A percentile compares a stretch with the other conserved stretches of the same genome.
phyloP scores from a whole-genome alignment of 2,329 filamentous ascomycete genomes.

The Rutstroemia sp. region DNA sequence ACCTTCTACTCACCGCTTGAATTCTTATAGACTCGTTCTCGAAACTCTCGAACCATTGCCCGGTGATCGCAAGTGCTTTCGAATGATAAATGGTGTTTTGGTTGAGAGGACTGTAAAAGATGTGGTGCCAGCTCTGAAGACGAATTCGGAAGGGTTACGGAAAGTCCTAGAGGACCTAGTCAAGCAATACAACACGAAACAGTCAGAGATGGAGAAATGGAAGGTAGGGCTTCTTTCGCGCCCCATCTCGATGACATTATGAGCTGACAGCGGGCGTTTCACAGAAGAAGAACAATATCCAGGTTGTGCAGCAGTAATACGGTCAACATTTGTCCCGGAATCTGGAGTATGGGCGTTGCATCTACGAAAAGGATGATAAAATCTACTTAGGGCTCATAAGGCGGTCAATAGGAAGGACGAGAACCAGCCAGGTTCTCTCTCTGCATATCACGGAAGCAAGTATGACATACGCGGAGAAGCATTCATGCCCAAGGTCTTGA shows the following conservation, averaged over 20 bases:
- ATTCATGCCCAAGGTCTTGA: conserved; percentile 19
- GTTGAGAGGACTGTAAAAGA: conserved; percentile 92
- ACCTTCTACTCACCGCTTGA: conserved; percentile 32
- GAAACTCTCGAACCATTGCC: conserved; percentile 82
- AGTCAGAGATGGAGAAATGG: conserved; percentile 95
- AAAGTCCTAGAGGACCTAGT: conserved; percentile 91
- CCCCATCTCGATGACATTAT: not conserved
- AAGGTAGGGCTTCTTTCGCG: conserved; percentile 60
- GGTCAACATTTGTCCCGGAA: conserved; percentile 11
- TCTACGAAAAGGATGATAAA: conserved; percentile 17
- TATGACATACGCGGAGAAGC: conserved; percentile 18
- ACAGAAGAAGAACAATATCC: conserved; percentile 85
- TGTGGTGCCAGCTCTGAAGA: conserved; percentile 83
- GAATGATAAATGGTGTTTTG: conserved; percentile 94
- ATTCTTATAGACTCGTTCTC: conserved; percentile 68
- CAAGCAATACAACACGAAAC: conserved; percentile 93
- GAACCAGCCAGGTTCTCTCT: conserved; percentile 1
- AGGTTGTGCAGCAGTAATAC: conserved; percentile 68
- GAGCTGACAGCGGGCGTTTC: conserved; percentile 17
- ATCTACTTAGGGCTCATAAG: conserved; percentile 16
- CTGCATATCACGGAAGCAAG: conserved; percentile 14
- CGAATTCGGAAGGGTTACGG: conserved; percentile 87
- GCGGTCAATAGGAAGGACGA: conserved; percentile 17
- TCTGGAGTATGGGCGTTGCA: conserved; percentile 18
- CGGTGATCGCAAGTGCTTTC: conserved; percentile 89